Base-by-base conservation (phyloP, 768 basidiomycete species). In the Rhizopogon sp. region DNA sequence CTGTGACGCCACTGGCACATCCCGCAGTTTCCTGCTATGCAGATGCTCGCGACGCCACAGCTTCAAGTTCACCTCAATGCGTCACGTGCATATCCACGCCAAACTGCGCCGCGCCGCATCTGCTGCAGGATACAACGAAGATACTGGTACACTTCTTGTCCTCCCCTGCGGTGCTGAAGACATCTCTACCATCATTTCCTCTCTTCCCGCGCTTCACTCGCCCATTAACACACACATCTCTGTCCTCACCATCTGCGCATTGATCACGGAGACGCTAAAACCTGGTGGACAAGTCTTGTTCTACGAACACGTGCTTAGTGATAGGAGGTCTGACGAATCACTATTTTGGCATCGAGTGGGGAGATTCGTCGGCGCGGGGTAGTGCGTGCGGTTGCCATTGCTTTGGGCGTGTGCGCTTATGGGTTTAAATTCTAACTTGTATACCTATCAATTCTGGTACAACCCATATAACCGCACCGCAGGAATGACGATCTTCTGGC, bases 261-360 rank as follows among this genome's bases (percentile, higher is more conserved):
- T 90, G 14, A 72, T 78, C 4, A 64, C 70, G 4, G 76, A 82
- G 9, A 72, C 83, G 1, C 76, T 91, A 31, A 82, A 78, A 56
- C 78, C 87, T 0, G 84, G 86, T 0, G 89, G 89, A 0, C 73
- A 78, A 50, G 53, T 90, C 0, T 70, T 90, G 16, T 83, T 83
- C 61, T 84, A 82, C 57, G 89, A 91, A 66, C 89, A 91, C 57
- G 85, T 90, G 8, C 68, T 75, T 50, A 85, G 77, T 59, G 78
- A 73, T 1, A 66, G 69, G 0, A 50, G 88, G 56, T 64, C 71
- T 3, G 77, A 78, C 56, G 85, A 87, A 40, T 63, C 74, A 60
- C 54, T 90, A 28, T 87, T 83, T 63, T 82, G 78, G 74, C 85
- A 88, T 66, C 72, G 71, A 41, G 66, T 74, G 9, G 88, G 88